Evolutionary conservation across 768 basidiomycete species (phyloP).

Genomic region (Rhizopogon vesiculosus): DNA sequence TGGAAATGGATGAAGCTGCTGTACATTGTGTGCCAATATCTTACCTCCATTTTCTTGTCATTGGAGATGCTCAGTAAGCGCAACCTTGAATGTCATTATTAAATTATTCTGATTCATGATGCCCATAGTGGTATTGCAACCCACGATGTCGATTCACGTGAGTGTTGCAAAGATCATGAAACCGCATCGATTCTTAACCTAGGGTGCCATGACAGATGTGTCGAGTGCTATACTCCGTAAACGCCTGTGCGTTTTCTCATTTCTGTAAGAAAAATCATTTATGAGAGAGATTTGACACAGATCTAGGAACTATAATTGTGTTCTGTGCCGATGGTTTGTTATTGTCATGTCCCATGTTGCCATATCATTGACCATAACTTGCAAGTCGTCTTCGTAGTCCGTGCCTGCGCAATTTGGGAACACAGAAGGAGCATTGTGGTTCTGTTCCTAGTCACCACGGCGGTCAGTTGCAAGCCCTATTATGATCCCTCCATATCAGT

Average conservation of each 20-base stretch:
- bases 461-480: background rate
- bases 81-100: background rate
- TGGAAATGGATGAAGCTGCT: background rate
- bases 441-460: background rate
- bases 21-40: constrained; percentile 9
- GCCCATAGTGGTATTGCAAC: background rate
- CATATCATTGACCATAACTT: background rate
- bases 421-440: background rate
- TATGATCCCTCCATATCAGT: background rate
- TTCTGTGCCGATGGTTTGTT: background rate
- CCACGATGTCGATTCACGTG: background rate
- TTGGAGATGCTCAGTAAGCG: background rate
- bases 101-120: background rate
- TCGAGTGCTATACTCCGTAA: background rate
- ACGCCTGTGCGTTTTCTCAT: background rate
- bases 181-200: background rate
- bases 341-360: background rate
- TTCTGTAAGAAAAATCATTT: background rate
- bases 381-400: background rate
- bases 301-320: background rate
- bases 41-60: background rate
- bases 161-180: background rate
- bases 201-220: background rate
- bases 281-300: background rate
- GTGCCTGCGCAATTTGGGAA: background rate